Evolutionary conservation across 768 basidiomycete genomes (phyloP).

Genomic region (Porphyrellus cyaneotinctus): DNA sequence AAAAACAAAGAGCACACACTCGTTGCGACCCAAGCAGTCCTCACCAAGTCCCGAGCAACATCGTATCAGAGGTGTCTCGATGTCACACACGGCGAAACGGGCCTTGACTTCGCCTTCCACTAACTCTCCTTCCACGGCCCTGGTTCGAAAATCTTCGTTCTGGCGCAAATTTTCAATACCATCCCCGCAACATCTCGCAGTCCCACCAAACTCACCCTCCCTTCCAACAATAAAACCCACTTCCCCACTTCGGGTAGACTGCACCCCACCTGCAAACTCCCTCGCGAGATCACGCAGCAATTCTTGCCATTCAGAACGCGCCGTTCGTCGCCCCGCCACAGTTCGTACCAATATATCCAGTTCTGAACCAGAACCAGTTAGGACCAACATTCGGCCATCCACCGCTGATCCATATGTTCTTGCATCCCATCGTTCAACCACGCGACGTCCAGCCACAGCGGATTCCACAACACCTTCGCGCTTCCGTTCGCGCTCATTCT

Average conservation of each 20-base stretch:
- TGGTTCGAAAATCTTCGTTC: slow-evolving; percentile 61
- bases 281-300: slow-evolving; percentile 18
- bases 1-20: slow-evolving; percentile 51
- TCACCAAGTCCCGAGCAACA: slow-evolving; percentile 18
- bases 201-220: slow-evolving; percentile 31
- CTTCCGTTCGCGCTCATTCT: slow-evolving; percentile 31
- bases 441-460: slow-evolving; percentile 41
- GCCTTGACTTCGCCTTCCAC: slow-evolving; percentile 35
- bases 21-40: slow-evolving; percentile 15
- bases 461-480: slow-evolving; percentile 35
- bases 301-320: slow-evolving; percentile 39
- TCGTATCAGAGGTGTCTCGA: slow-evolving; percentile 53
- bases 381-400: slow-evolving; percentile 13
- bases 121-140: slow-evolving; percentile 32
- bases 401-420: slow-evolving; percentile 15
- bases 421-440: slow-evolving; percentile 13
- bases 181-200: slow-evolving; percentile 25
- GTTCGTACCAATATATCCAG: slow-evolving; percentile 8
- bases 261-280: slow-evolving; percentile 11
- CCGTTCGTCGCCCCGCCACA: slow-evolving; percentile 8
- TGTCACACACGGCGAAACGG: slow-evolving; percentile 47
- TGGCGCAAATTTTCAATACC: slow-evolving; percentile 55
- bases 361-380: slow-evolving; percentile 6
- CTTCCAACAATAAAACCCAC: slow-evolving; percentile 41
- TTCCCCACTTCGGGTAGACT: slow-evolving; percentile 42